Evolutionary conservation across 495 filamentous ascomycete species (phyloP).

Genomic region (Lasiosphaeria hispida): DNA sequence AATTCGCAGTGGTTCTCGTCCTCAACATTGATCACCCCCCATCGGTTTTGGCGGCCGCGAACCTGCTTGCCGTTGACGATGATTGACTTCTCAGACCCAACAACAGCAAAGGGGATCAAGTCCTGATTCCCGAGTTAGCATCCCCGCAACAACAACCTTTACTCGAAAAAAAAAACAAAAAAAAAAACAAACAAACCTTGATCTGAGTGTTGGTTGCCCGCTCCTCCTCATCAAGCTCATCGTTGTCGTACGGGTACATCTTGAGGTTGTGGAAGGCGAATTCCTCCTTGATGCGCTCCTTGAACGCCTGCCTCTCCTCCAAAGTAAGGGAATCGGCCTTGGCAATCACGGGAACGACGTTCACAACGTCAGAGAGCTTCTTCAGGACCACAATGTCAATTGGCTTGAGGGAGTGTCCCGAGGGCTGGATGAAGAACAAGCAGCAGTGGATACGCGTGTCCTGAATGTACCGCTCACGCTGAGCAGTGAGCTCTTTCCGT

Average conservation of each 20-base stretch:
- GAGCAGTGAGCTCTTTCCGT: slow-evolving; percentile 98
- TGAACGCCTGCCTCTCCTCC: slow-evolving; percentile 93
- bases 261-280: slow-evolving; percentile 99
- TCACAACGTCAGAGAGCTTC: slow-evolving; percentile 98
- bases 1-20: slow-evolving; percentile 99
- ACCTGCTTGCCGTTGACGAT: slow-evolving; percentile 97
- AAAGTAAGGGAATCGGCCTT: slow-evolving; percentile 96
- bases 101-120: slow-evolving; percentile 96
- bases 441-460: slow-evolving; percentile 99
- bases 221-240: slow-evolving; percentile 97
- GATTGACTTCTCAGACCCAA: slow-evolving; percentile 96
- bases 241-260: slow-evolving; percentile 99
- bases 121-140: slow-evolving; percentile 50
- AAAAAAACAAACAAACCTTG: slow-evolving; percentile 63
- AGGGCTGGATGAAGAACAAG: slow-evolving; percentile 99
- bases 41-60: slow-evolving; percentile 95
- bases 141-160: background rate
- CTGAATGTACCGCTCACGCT: slow-evolving; percentile 98
- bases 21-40: slow-evolving; percentile 99
- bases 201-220: slow-evolving; percentile 89
- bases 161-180: no score
- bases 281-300: slow-evolving; percentile 99
- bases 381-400: slow-evolving; percentile 99
- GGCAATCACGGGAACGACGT: slow-evolving; percentile 97
- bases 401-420: slow-evolving; percentile 94